These are phyloP conservation scores for Phytophthora ramorum DNA, from an alignment of 352 stramenopile species.

Conservation along the genomic window DNA sequence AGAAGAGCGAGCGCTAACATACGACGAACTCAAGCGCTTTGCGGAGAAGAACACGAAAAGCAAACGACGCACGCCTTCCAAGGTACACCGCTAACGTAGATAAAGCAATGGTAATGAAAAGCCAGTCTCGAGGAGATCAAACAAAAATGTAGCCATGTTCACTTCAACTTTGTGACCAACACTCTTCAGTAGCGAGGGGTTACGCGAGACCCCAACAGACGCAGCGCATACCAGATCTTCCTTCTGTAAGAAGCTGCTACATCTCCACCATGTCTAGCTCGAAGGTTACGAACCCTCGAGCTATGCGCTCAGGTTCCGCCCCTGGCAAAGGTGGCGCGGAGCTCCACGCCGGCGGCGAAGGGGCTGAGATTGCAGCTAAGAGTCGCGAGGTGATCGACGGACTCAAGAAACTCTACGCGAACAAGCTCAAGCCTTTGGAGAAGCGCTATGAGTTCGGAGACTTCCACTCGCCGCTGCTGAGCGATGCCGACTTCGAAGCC, in stretches of 20 bases:
- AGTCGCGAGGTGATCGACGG: constrained; percentile 79
- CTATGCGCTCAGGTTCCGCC: constrained; percentile 23
- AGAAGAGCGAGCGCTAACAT: constrained; percentile 73
- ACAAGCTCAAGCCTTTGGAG: constrained; percentile 85
- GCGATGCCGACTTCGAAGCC: constrained; percentile 96
- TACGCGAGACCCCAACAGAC: constrained; percentile 14
- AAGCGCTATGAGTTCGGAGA: constrained; percentile 94
- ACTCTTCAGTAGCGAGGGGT: constrained; percentile 13
- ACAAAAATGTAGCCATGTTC: constrained; percentile 11
- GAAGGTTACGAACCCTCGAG: constrained; percentile 16
- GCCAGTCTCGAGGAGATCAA: not conserved
- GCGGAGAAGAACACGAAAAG: constrained; percentile 61
- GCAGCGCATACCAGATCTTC: constrained; percentile 15
- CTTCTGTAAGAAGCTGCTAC: not conserved
- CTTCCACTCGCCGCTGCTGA: constrained; percentile 94
- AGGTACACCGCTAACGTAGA: constrained; percentile 15
- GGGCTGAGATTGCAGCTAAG: constrained; percentile 67
- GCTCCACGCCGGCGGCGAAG: constrained; percentile 52
- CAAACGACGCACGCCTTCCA: constrained; percentile 19
- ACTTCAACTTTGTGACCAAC: constrained; percentile 32
- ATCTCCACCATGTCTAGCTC: constrained; percentile 25
- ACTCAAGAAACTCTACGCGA: constrained; percentile 82
- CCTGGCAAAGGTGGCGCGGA: constrained; percentile 38
- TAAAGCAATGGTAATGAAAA: not conserved
- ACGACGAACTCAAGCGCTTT: constrained; percentile 75